Evolutionary conservation across 2,329 filamentous ascomycete species (phyloP).

Genomic region (Polychaeton citri): DNA sequence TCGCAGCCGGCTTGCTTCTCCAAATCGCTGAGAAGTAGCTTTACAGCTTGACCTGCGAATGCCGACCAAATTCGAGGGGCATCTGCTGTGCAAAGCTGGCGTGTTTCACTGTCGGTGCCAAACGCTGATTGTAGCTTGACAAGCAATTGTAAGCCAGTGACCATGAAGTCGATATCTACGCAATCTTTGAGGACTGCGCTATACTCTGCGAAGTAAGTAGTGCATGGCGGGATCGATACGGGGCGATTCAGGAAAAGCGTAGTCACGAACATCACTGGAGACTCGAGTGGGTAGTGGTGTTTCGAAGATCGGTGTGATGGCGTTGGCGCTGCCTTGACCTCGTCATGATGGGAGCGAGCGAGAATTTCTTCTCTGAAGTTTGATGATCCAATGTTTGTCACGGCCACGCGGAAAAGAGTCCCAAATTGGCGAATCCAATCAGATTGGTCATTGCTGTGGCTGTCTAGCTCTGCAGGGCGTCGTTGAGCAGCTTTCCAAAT

Average conservation of each 20-base stretch:
- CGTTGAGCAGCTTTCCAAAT: slow-evolving; percentile 52
- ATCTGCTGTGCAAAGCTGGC: no score
- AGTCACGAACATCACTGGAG: slow-evolving; percentile 50
- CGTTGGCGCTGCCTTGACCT: slow-evolving; percentile 50
- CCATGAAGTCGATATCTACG: no score
- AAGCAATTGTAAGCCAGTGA: no score
- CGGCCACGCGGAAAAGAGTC: slow-evolving; percentile 35
- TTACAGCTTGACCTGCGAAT: no score
- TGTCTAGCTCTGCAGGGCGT: slow-evolving; percentile 19
- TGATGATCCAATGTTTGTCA: slow-evolving; percentile 36
- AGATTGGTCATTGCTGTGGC: no score
- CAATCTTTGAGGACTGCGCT: not conserved
- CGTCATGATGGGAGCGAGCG: slow-evolving; percentile 41
- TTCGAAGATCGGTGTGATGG: slow-evolving; percentile 50
- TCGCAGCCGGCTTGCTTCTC: no score
- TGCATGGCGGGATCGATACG: not conserved
- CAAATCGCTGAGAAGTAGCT: not conserved
- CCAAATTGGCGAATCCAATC: slow-evolving; percentile 36
- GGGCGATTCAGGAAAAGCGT: slow-evolving; percentile 1
- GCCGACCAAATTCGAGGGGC: no score
- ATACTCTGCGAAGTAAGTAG: not conserved
- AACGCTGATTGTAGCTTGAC: no score
- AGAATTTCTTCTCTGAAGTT: slow-evolving; percentile 38
- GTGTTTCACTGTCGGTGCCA: no score
- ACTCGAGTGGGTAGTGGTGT: slow-evolving; percentile 37